phyloP scores from a whole-genome alignment of 2,329 filamentous ascomycete species.

The Microdochium nivale region DNA sequence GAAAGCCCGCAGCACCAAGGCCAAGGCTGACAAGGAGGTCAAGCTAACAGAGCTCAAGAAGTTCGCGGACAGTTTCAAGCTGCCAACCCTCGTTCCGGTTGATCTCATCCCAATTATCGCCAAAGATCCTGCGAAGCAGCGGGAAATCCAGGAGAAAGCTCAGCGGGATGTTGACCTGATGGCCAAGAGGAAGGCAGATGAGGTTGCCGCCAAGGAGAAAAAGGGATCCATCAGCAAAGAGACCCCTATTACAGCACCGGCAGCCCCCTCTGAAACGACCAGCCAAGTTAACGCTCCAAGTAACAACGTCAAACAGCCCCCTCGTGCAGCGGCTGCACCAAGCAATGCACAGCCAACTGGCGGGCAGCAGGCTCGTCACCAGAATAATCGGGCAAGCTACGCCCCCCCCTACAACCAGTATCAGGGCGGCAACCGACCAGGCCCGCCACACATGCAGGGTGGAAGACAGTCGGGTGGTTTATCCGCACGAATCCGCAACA shows the following conservation, averaged over 20 bases:
- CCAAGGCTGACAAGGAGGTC: conserved; percentile 73
- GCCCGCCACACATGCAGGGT: conserved; percentile 31
- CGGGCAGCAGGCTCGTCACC: conserved; percentile 28
- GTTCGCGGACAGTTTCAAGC: conserved; percentile 89
- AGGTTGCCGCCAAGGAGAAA: conserved; percentile 41
- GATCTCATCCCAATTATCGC: conserved; percentile 93
- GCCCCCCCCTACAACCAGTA: conserved; percentile 36
- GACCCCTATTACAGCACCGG: conserved; percentile 26
- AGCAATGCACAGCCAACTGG: conserved; percentile 4
- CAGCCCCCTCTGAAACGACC: conserved; percentile 14
- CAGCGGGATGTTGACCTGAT: conserved; percentile 64
- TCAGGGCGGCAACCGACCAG: conserved; percentile 38
- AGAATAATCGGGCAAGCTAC: conserved; percentile 38
- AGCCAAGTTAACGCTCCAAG: background rate
- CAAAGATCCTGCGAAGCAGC: conserved; percentile 92
- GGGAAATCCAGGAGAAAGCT: conserved; percentile 84
- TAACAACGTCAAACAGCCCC: background rate
- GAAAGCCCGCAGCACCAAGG: conserved; percentile 47
- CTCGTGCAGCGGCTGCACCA: background rate
- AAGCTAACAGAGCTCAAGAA: conserved; percentile 93
- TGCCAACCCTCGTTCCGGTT: conserved; percentile 82
- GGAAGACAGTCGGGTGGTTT: conserved; percentile 35
- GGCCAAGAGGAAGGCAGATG: conserved; percentile 57
- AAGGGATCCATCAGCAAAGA: conserved; percentile 39
- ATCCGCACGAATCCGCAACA: conserved; percentile 39